Conservation (phyloP, 2,329 filamentous ascomycete genomes). For the Xylaria hypoxylon region DNA sequence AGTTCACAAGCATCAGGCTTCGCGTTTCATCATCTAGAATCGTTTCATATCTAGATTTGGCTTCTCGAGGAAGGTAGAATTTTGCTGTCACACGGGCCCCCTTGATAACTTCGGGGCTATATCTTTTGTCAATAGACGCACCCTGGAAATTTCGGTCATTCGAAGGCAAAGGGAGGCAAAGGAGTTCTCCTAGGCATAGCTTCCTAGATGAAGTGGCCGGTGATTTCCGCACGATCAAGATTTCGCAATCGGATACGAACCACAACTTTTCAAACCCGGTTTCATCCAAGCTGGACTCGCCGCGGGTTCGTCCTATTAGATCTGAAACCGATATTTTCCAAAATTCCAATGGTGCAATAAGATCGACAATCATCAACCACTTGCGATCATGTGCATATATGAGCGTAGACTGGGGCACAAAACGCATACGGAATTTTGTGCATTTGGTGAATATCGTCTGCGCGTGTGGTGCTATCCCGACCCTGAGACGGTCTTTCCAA, state of each 20-base stretch:
- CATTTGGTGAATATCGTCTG: background rate
- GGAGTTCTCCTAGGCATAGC: background rate
- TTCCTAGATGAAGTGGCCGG: no score
- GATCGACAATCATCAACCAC: constrained; percentile 2
- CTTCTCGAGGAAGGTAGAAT: background rate
- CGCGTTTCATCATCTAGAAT: background rate
- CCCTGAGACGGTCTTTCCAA: background rate
- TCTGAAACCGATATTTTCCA: background rate
- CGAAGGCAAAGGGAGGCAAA: background rate
- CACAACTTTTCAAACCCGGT: no score
- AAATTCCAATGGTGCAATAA: background rate
- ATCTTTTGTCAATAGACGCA: background rate
- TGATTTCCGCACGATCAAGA: background rate
- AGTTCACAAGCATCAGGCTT: background rate
- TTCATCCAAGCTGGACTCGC: background rate
- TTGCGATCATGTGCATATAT: background rate
- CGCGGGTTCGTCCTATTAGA: background rate
- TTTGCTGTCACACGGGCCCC: background rate
- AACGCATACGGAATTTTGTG: background rate
- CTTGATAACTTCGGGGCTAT: background rate
- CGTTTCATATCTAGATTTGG: background rate
- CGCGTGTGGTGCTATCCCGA: background rate
- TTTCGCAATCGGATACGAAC: background rate
- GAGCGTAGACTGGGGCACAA: constrained; percentile 7
- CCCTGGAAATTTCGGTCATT: background rate